Evolutionary conservation across 2,329 filamentous ascomycete species (phyloP), one percentile per base, ranked within the genome.

Genomic region (Aspergillus sp.): DNA sequence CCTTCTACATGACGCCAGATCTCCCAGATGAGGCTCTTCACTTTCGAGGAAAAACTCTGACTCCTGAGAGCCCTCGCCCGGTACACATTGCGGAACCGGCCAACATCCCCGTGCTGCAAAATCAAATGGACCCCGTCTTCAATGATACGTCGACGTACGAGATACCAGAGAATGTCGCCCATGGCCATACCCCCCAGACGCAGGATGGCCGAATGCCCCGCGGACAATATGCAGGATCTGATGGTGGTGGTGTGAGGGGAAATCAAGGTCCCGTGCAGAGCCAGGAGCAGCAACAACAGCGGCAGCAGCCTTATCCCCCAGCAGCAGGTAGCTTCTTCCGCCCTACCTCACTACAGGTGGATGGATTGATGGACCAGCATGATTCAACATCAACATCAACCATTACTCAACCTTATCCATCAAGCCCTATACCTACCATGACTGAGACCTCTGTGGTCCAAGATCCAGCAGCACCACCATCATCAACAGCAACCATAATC

Each of bases 81-180:
- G 67, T 86, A 56, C 81, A 86, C 66, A 72, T 83, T 53, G 77
- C 83, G 53, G 79, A 83, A 65, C 82, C 83, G 42, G 76, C 81
- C 54, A 84, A 81, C 54, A 85, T 87, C 47, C 82, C 83, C 45
- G 78, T 88, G 43, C 72, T 87, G 59, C 77, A 82, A 61, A 82
- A 83, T 61, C 82, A 86, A 69, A 87, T 81, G 78, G 83, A 88
- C 67, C 81, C 82, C 43, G 70, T 78, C 55, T 85, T 86, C 73
- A 83, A 84, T 68, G 81, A 85, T 63, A 81, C 81, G 44, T 74
- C 81, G 42, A 76, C 75, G 49, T 79, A 80, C 62, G 71, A 71
- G 47, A 77, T 72, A 58, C 63, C 63, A 32, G 57, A 59, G 33
- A 45, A 49, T 40, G 46, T 57, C 38, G 49, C 36, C 36, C 36